Conservation (phyloP, 495 filamentous ascomycete genomes). For the Lentithecium fluviatile region DNA sequence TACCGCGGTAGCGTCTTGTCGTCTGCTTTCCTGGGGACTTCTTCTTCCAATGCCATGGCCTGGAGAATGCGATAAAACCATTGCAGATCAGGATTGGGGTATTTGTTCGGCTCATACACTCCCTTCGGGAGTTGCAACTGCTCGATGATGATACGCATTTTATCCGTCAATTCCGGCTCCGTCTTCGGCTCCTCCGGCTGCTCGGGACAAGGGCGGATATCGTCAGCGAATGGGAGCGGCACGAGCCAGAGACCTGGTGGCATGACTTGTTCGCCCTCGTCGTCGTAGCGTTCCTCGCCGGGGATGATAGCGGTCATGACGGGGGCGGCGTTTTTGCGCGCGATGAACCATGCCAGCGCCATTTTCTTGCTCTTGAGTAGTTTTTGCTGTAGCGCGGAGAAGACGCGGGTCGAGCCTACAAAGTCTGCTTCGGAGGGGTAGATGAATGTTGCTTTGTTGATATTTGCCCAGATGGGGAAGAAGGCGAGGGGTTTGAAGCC, state of each 20-base stretch:
- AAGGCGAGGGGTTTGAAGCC: constrained; percentile 83
- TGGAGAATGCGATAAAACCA: constrained; percentile 98
- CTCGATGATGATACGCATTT: constrained; percentile 76
- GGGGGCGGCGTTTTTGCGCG: constrained; percentile 75
- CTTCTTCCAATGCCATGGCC: constrained; percentile 87
- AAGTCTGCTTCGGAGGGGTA: constrained; percentile 91
- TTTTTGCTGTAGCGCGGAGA: constrained; percentile 86
- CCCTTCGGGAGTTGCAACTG: constrained; percentile 89
- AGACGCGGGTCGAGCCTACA: constrained; percentile 88
- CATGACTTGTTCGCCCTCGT: constrained; percentile 63
- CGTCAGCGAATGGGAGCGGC: constrained; percentile 86
- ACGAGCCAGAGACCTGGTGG: constrained; percentile 89
- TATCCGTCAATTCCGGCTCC: constrained; percentile 69
- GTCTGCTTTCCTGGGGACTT: constrained; percentile 73
- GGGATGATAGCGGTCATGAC: constrained; percentile 78
- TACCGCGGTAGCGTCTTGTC: constrained; percentile 86
- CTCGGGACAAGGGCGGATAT: constrained; percentile 74
- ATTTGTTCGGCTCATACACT: constrained; percentile 76
- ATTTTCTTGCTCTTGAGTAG: constrained; percentile 74
- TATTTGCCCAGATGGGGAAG: constrained; percentile 80
- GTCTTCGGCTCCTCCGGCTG: constrained; percentile 53
- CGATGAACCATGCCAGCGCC: constrained; percentile 84
- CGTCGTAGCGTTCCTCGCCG: constrained; percentile 64
- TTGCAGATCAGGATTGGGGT: constrained; percentile 92
- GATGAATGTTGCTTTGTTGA: constrained; percentile 83